phyloP scores from a whole-genome alignment of 306 rosid genomes.

The Pyrus pyrifolia region DNA sequence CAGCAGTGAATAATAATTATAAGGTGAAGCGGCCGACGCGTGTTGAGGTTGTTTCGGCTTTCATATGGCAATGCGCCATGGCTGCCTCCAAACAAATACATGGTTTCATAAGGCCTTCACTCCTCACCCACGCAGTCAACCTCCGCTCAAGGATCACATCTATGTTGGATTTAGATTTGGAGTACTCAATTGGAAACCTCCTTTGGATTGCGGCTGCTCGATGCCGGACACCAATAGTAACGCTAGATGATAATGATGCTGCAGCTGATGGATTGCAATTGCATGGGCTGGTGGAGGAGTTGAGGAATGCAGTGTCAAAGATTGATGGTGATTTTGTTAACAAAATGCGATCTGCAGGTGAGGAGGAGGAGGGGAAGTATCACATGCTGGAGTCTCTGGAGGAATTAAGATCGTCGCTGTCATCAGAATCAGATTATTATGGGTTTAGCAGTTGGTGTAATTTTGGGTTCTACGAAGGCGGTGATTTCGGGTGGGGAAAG shows the following conservation, averaged over 20 bases:
- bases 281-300: slow-evolving; percentile 1
- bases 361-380: background rate
- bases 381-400: slow-evolving; percentile 3
- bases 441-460: slow-evolving; percentile 44
- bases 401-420: background rate
- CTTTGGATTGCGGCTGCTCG: slow-evolving; percentile 23
- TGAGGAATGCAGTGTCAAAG: slow-evolving; percentile 19
- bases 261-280: background rate
- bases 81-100: slow-evolving; percentile 19
- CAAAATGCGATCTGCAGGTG: background rate
- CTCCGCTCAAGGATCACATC: slow-evolving; percentile 13
- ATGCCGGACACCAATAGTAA: background rate
- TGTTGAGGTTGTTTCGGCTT: slow-evolving; percentile 30
- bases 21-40: slow-evolving; percentile 7
- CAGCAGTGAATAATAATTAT: background rate
- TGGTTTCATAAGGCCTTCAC: slow-evolving; percentile 16
- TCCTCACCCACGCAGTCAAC: slow-evolving; percentile 25
- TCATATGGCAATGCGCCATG: slow-evolving; percentile 30
- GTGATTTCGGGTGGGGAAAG: slow-evolving; percentile 37
- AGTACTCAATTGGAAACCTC: slow-evolving; percentile 18
- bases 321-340: slow-evolving; percentile 11
- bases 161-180: background rate
- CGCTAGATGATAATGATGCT: background rate
- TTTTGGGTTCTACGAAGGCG: slow-evolving; percentile 20
- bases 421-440: background rate